phyloP scores from a whole-genome alignment of 2,329 filamentous ascomycete genomes.

The Rutstroemia sydowiana region DNA sequence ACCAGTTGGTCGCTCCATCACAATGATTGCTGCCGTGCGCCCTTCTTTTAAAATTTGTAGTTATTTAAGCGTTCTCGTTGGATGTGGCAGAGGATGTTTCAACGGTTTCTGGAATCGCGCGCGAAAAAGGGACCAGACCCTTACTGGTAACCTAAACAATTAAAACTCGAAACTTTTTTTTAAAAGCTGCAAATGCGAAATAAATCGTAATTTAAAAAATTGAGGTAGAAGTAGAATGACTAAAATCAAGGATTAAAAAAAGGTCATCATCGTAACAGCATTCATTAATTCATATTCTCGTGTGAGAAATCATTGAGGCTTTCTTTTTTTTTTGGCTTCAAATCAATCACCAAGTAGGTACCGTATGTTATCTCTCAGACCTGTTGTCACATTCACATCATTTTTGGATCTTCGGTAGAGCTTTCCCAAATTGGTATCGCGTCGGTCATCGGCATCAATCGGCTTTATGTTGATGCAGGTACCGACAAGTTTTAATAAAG shows the following conservation, averaged over 20 bases:
- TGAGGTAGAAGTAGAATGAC: neutral
- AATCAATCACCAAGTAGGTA: neutral
- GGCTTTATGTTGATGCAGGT: constrained; percentile 8
- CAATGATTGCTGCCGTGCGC: constrained; percentile 2
- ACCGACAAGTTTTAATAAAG: constrained; percentile 10
- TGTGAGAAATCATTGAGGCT: neutral
- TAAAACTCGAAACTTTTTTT: constrained; percentile 2
- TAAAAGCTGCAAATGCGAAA: neutral
- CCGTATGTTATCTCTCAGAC: neutral
- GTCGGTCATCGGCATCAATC: neutral
- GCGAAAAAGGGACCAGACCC: constrained; percentile 8
- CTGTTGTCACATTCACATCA: constrained; percentile 8
- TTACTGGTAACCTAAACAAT: neutral
- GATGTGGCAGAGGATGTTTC: constrained; percentile 7
- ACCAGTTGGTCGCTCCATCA: constrained; percentile 29
- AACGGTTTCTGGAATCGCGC: constrained; percentile 7
- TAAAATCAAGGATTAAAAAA: constrained; percentile 5
- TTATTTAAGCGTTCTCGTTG: neutral
- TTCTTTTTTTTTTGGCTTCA: no score
- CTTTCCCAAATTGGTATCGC: constrained; percentile 4
- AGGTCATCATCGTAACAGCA: constrained; percentile 5
- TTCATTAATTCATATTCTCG: constrained; percentile 1
- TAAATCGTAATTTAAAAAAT: constrained; percentile 1
- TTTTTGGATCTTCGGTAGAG: constrained; percentile 5
- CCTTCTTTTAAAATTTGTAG: constrained; percentile 3